Evolutionary conservation across 192 early-diverging fungal species (phyloP).

Genomic region (Funneliformis geosporum): DNA sequence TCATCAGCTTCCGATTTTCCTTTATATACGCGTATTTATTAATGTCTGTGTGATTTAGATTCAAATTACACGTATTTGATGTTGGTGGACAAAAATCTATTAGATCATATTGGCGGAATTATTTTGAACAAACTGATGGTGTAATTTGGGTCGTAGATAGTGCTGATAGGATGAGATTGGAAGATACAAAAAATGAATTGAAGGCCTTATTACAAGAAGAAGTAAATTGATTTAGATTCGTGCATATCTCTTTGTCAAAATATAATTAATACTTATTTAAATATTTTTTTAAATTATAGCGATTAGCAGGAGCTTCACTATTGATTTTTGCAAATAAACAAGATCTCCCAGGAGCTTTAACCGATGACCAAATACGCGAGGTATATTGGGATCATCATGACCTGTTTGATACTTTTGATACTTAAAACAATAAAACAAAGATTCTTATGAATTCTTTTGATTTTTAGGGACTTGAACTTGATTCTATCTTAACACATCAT

Average conservation of each 20-base stretch:
- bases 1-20: background rate
- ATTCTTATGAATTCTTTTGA: constrained; percentile 13
- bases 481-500: constrained; percentile 80
- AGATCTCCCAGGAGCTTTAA: constrained; percentile 84
- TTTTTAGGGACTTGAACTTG: constrained; percentile 64
- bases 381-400: constrained; percentile 38
- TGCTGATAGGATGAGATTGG: constrained; percentile 79
- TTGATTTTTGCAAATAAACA: constrained; percentile 98
- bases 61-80: constrained; percentile 93
- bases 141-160: constrained; percentile 98
- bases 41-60: constrained; percentile 48
- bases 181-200: constrained; percentile 82
- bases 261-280: background rate
- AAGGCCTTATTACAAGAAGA: constrained; percentile 83
- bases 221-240: constrained; percentile 42
- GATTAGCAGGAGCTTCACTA: constrained; percentile 89
- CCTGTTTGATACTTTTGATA: background rate
- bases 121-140: constrained; percentile 99
- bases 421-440: too few species aligned
- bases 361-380: constrained; percentile 68
- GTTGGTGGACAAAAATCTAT: constrained; percentile 98
- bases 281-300: constrained; percentile 50
- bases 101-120: constrained; percentile 98
- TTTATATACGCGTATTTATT: background rate
- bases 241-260: background rate